phyloP scores from a whole-genome alignment of 768 basidiomycete species.

The Cytidiella melzeri region DNA sequence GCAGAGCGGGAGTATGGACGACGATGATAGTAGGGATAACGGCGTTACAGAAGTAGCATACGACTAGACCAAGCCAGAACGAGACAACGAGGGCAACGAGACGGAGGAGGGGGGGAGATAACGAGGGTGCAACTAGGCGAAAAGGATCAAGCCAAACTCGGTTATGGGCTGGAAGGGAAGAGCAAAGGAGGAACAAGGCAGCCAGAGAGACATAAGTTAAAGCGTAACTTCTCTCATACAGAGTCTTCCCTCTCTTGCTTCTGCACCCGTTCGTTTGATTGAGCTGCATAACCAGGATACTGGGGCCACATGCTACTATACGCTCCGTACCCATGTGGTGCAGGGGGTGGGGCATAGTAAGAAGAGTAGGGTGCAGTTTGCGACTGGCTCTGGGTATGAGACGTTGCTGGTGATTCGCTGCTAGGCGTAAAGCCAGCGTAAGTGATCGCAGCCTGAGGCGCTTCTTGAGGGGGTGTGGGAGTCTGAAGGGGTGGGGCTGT shows the following conservation, averaged over 20 bases:
- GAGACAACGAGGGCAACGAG: not conserved
- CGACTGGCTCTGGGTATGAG: not conserved
- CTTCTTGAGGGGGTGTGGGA: conserved; percentile 11
- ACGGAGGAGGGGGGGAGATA: not conserved
- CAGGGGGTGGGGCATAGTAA: not conserved
- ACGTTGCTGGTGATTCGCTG: not conserved
- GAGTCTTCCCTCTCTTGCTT: conserved; percentile 5
- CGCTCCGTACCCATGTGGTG: conserved; percentile 2
- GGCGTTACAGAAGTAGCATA: too few species aligned
- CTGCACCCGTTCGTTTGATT: conserved; percentile 1
- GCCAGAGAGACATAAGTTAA: not conserved
- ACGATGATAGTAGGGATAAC: too few species aligned
- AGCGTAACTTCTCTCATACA: not conserved
- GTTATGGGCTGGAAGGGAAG: not conserved
- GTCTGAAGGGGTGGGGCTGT: conserved; percentile 5
- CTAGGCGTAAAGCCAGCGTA: conserved; percentile 7
- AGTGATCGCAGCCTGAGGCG: conserved; percentile 3
- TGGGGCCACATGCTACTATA: conserved; percentile 2
- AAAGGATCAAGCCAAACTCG: not conserved
- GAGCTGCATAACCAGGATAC: not conserved
- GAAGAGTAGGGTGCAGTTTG: not conserved
- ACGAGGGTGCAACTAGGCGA: not conserved
- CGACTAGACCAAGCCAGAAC: not conserved
- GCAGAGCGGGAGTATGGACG: too few species aligned
- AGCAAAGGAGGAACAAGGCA: not conserved